These are phyloP conservation scores for Cutaneotrichosporon sp. DNA, from an alignment of 1,284 basidiomycete genomes.

Conservation along the genomic window DNA sequence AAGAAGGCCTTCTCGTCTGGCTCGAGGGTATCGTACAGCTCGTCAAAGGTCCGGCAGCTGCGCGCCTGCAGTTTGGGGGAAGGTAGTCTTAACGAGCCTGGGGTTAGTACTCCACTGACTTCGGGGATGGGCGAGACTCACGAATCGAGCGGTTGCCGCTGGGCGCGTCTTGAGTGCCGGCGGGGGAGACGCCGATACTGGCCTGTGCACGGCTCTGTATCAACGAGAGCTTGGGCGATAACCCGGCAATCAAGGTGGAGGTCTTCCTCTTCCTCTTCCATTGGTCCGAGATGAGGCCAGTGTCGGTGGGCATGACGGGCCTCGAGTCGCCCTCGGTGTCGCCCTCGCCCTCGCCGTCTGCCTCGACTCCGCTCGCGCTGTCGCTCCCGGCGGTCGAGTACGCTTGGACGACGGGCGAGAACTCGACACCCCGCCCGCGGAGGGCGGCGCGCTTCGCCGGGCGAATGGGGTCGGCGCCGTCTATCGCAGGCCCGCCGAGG, in stretches of 20 bases:
- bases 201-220: conserved; percentile 12
- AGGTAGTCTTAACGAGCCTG: conserved; percentile 41
- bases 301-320: not conserved
- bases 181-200: conserved; percentile 12
- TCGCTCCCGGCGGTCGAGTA: conserved; percentile 4
- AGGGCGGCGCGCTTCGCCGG: not conserved
- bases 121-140: conserved; percentile 3
- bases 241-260: not conserved
- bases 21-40: conserved; percentile 44
- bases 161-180: conserved; percentile 15
- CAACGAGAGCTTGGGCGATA: conserved; percentile 15
- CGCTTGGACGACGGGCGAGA: conserved; percentile 12
- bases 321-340: not conserved
- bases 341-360: not conserved
- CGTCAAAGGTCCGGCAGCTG: conserved; percentile 35
- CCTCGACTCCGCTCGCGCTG: not conserved
- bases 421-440: conserved; percentile 14
- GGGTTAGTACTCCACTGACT: not conserved
- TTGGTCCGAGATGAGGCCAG: not conserved
- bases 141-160: conserved; percentile 15
- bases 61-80: conserved; percentile 34
- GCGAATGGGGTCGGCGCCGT: conserved; percentile 1
- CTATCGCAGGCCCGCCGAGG: conserved; percentile 34
- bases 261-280: not conserved
- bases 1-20: conserved; percentile 72